A percentile compares a stretch with the other conserved stretches of the same genome.
phyloP scores from a whole-genome alignment of 208 protist species.

The Wallacemonas sp. region DNA sequence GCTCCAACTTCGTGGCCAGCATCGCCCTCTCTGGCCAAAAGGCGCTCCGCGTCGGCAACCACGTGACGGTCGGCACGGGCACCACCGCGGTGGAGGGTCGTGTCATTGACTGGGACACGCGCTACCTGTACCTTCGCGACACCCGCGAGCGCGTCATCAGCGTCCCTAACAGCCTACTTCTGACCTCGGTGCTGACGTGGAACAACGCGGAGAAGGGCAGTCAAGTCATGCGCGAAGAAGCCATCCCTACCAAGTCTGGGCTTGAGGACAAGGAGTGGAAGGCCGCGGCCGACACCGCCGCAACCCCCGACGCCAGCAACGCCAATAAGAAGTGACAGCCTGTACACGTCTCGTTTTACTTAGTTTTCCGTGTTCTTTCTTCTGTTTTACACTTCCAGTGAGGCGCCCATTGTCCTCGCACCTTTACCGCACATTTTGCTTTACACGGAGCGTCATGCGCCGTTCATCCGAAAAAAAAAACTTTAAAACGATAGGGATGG shows the following conservation, averaged over 20 bases:
- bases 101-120: slow-evolving; percentile 79
- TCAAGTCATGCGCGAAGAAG: background rate
- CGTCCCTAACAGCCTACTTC: slow-evolving; percentile 75
- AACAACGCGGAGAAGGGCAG: slow-evolving; percentile 26
- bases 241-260: background rate
- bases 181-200: slow-evolving; percentile 75
- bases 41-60: slow-evolving; percentile 61
- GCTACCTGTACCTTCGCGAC: slow-evolving; percentile 76
- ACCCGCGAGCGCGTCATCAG: slow-evolving; percentile 48
- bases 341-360: no score
- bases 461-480: no score
- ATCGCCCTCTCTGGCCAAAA: slow-evolving; percentile 68
- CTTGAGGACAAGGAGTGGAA: slow-evolving; percentile 39
- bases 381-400: no score
- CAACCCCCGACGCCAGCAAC: background rate
- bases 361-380: no score
- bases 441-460: no score
- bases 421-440: no score
- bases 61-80: slow-evolving; percentile 63
- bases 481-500: no score
- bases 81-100: slow-evolving; percentile 38
- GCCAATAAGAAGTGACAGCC: slow-evolving; percentile 14
- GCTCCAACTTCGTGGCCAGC: slow-evolving; percentile 81
- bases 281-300: slow-evolving; percentile 19
- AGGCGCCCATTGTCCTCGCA: no score